phyloP scores from a whole-genome alignment of 768 basidiomycete genomes.

The Serendipita sp. region DNA sequence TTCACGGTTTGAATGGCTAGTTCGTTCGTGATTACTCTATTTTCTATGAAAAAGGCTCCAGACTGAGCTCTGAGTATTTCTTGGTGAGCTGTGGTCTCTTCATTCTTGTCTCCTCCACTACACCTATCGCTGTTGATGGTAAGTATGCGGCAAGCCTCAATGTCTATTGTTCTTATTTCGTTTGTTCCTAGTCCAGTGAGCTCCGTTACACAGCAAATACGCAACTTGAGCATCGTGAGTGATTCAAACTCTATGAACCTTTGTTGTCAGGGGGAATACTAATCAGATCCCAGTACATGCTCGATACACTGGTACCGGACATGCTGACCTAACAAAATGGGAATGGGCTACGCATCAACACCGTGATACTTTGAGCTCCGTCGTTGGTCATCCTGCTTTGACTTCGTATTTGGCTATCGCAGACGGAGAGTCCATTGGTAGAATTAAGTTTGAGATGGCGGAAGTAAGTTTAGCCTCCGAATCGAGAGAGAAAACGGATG shows the following conservation, averaged over 20 bases:
- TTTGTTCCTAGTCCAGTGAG: slow-evolving; percentile 55
- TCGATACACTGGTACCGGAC: slow-evolving; percentile 90
- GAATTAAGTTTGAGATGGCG: slow-evolving; percentile 85
- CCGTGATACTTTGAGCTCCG: slow-evolving; percentile 84
- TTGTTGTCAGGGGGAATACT: slow-evolving; percentile 4
- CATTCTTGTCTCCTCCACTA: neutral
- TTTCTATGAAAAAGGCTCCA: neutral
- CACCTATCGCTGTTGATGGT: neutral
- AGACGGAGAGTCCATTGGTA: slow-evolving; percentile 82
- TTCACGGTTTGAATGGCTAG: neutral
- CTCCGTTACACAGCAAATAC: slow-evolving; percentile 92
- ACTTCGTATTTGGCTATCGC: slow-evolving; percentile 81
- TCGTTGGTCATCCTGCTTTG: slow-evolving; percentile 79
- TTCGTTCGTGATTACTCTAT: no score
- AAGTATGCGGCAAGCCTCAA: neutral
- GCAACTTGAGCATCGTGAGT: slow-evolving; percentile 83
- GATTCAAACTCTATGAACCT: neutral
- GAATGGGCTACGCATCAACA: slow-evolving; percentile 98
- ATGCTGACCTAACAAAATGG: slow-evolving; percentile 95
- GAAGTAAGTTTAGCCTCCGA: slow-evolving; percentile 42
- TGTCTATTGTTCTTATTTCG: neutral
- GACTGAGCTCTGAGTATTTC: neutral
- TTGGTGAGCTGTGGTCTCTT: neutral
- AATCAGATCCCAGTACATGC: slow-evolving; percentile 56
- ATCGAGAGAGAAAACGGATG: neutral